Percentiles rank a stretch among this genome's conserved stretches.
Conservation (phyloP, 2,329 filamentous ascomycete genomes). For the Lachnellula cervina region DNA sequence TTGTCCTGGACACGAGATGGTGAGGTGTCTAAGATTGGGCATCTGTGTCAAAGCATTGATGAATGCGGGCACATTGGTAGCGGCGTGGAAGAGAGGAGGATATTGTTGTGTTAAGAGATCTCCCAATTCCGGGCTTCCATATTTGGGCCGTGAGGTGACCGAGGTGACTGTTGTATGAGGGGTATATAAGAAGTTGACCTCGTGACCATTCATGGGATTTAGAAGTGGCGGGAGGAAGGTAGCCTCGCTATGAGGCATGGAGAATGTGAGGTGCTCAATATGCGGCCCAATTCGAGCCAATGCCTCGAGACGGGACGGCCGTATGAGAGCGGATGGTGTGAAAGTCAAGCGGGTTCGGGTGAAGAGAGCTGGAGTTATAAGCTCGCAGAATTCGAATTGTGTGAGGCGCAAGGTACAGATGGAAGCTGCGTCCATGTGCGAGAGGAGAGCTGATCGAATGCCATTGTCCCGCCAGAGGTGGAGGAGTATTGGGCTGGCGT, state of each 20-base stretch:
- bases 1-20: slow-evolving; percentile 71
- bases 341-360: slow-evolving; percentile 65
- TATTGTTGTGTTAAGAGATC: slow-evolving; percentile 83
- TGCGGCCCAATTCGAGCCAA: slow-evolving; percentile 73
- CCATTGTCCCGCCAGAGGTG: slow-evolving; percentile 30
- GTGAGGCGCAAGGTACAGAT: slow-evolving; percentile 59
- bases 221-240: slow-evolving; percentile 83
- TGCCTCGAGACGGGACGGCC: slow-evolving; percentile 66
- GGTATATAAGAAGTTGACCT: slow-evolving; percentile 76
- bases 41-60: slow-evolving; percentile 67
- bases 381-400: slow-evolving; percentile 65
- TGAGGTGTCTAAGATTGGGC: slow-evolving; percentile 67
- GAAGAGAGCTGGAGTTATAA: slow-evolving; percentile 67
- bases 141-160: slow-evolving; percentile 63
- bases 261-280: slow-evolving; percentile 73
- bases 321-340: slow-evolving; percentile 69
- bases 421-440: slow-evolving; percentile 25
- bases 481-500: slow-evolving; percentile 25
- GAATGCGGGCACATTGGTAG: slow-evolving; percentile 82
- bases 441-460: slow-evolving; percentile 25
- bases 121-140: slow-evolving; percentile 72
- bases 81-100: slow-evolving; percentile 81
- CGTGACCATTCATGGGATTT: slow-evolving; percentile 69
- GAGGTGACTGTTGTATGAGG: slow-evolving; percentile 65
- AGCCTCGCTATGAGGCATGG: slow-evolving; percentile 68